Evolutionary conservation across 768 basidiomycete species (phyloP).

Genomic region (Lactarius akahatsu): DNA sequence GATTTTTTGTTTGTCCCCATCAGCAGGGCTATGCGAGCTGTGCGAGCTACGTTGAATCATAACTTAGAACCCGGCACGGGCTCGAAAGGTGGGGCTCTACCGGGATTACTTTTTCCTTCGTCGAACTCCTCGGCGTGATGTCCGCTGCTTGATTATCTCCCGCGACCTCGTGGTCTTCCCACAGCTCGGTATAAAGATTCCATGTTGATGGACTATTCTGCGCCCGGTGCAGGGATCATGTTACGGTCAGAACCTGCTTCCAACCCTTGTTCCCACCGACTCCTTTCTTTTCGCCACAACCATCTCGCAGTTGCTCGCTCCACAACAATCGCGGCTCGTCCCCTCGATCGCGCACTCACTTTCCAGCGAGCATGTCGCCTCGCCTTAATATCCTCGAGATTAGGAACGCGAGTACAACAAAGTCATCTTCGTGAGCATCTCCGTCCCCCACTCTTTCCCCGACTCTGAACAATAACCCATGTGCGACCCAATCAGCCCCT

Average conservation of each 20-base stretch:
- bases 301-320: neutral
- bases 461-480: neutral
- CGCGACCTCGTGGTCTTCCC: neutral
- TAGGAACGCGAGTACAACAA: neutral
- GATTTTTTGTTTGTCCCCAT: conserved; percentile 3
- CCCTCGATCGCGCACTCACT: neutral
- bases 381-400: neutral
- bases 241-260: neutral
- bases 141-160: neutral
- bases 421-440: conserved; percentile 6
- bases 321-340: neutral
- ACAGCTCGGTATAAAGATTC: neutral
- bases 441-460: neutral
- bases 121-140: neutral
- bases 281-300: neutral
- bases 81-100: too few relatives aligned
- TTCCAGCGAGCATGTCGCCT: neutral
- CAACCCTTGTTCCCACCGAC: neutral
- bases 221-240: conserved; percentile 2
- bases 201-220: neutral
- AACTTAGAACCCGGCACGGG: too few relatives aligned
- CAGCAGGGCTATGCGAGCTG: conserved; percentile 9
- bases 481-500: neutral
- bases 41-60: neutral
- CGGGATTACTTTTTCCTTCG: neutral